These are phyloP conservation scores for Penicillium sp. DNA, from an alignment of 2,329 filamentous ascomycete species.

Conservation along the genomic window DNA sequence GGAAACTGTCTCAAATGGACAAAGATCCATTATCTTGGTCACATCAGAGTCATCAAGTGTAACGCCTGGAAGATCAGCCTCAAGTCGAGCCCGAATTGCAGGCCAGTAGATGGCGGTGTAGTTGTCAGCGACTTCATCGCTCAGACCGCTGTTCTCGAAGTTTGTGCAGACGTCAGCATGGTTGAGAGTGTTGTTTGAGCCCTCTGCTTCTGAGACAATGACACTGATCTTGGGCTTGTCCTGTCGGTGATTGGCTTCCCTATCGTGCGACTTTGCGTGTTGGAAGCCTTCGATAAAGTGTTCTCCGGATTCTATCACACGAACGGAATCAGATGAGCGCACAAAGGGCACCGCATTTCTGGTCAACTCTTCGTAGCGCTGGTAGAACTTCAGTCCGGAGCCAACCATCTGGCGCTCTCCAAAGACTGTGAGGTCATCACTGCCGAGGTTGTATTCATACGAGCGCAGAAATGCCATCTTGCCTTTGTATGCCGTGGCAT, in stretches of 20 bases:
- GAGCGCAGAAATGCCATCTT: conserved; percentile 69
- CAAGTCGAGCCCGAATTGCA: conserved; percentile 68
- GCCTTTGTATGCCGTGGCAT: conserved; percentile 56
- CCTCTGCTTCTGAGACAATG: conserved; percentile 65
- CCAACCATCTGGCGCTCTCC: conserved; percentile 71
- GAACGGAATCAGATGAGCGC: conserved; percentile 67
- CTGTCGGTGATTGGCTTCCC: conserved; percentile 40
- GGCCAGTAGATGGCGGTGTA: conserved; percentile 68
- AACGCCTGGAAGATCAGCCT: conserved; percentile 66
- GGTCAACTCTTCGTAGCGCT: conserved; percentile 68
- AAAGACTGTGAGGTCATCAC: conserved; percentile 68
- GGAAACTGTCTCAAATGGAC: conserved; percentile 80
- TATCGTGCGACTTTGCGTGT: conserved; percentile 50
- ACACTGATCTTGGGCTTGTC: conserved; percentile 62
- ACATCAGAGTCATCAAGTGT: conserved; percentile 65
- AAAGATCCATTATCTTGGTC: conserved; percentile 81
- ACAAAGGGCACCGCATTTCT: conserved; percentile 65
- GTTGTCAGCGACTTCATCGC: conserved; percentile 50
- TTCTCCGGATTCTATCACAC: conserved; percentile 72
- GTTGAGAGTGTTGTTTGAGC: conserved; percentile 78
- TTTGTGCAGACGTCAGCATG: conserved; percentile 66
- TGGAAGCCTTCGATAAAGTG: conserved; percentile 78
- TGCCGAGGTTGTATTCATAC: conserved; percentile 71
- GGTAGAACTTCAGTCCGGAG: conserved; percentile 74
- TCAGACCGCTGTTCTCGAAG: conserved; percentile 62